phyloP scores from a whole-genome alignment of 1,139 yeast species.

The Candida sp. region DNA sequence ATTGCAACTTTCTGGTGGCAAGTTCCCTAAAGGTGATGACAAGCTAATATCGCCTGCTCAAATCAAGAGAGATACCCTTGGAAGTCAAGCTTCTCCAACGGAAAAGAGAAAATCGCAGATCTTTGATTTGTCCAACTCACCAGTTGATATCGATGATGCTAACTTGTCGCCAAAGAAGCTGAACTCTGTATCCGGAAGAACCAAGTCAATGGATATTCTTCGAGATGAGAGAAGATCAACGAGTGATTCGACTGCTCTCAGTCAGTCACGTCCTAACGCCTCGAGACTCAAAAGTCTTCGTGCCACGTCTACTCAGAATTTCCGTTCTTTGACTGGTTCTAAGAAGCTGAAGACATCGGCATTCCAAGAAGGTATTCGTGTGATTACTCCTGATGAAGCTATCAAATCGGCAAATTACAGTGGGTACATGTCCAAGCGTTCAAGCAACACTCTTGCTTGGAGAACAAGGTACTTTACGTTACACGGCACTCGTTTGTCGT shows the following conservation, averaged over 20 bases:
- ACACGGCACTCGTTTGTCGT: constrained; percentile 92
- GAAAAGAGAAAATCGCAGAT: constrained; percentile 6
- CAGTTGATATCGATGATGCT: constrained; percentile 36
- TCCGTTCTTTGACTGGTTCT: constrained; percentile 44
- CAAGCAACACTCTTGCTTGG: constrained; percentile 91
- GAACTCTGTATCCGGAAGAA: constrained; percentile 25
- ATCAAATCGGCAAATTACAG: constrained; percentile 74
- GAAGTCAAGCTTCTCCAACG: constrained; percentile 4
- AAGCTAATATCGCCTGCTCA: constrained; percentile 30
- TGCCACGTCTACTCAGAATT: constrained; percentile 49
- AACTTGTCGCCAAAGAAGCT: constrained; percentile 43
- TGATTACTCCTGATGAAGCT: constrained; percentile 78
- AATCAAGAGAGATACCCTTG: constrained; percentile 21
- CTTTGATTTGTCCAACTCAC: constrained; percentile 12
- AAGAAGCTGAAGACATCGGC: constrained; percentile 83
- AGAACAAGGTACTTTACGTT: constrained; percentile 86
- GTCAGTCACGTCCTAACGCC: constrained; percentile 13
- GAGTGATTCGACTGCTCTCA: constrained; percentile 25
- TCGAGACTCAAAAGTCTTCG: constrained; percentile 45
- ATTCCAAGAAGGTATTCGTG: constrained; percentile 89
- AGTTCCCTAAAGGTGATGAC: constrained; percentile 9
- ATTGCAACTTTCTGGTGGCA: not conserved
- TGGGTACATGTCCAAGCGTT: constrained; percentile 96
- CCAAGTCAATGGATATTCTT: constrained; percentile 10
- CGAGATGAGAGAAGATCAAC: constrained; percentile 37